Conservation (phyloP, 2,329 filamentous ascomycete genomes). For the Ceratocystis harringtonii region DNA sequence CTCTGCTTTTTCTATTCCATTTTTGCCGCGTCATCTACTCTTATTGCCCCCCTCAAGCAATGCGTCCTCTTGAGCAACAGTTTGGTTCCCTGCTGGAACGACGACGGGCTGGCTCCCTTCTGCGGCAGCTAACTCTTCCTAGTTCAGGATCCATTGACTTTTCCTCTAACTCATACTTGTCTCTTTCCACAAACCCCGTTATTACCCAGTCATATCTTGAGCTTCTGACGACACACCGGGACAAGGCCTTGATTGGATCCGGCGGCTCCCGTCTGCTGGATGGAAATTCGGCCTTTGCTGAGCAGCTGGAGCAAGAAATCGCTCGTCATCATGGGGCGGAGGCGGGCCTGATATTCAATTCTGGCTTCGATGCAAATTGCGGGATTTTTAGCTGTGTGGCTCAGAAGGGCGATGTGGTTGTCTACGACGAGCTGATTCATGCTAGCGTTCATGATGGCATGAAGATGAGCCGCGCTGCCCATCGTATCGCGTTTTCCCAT, state of each 20-base stretch:
- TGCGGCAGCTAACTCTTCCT: not conserved
- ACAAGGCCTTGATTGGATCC: constrained; percentile 28
- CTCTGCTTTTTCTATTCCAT: too few species aligned
- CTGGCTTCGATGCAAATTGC: constrained; percentile 52
- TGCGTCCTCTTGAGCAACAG: constrained; percentile 4
- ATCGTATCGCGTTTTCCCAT: constrained; percentile 39
- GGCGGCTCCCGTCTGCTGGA: constrained; percentile 40
- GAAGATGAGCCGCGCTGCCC: constrained; percentile 42
- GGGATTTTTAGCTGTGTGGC: constrained; percentile 47
- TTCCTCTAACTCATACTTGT: constrained; percentile 66
- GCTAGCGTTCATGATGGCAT: constrained; percentile 69
- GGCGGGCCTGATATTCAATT: constrained; percentile 38
- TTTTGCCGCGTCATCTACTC: too few species aligned
- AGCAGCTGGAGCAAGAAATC: constrained; percentile 32
- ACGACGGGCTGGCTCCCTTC: not conserved
- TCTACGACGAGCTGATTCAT: constrained; percentile 64
- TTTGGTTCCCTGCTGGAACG: not conserved
- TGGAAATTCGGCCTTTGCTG: constrained; percentile 33
- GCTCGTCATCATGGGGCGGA: constrained; percentile 33
- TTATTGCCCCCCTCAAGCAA: not conserved
- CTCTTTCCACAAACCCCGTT: constrained; percentile 41
- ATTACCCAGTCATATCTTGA: constrained; percentile 35
- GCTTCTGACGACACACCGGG: constrained; percentile 40
- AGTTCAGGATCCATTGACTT: constrained; percentile 43
- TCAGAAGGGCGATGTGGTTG: constrained; percentile 43